phyloP scores from a whole-genome alignment of 2,329 filamentous ascomycete genomes.

The Fusarium sp. region DNA sequence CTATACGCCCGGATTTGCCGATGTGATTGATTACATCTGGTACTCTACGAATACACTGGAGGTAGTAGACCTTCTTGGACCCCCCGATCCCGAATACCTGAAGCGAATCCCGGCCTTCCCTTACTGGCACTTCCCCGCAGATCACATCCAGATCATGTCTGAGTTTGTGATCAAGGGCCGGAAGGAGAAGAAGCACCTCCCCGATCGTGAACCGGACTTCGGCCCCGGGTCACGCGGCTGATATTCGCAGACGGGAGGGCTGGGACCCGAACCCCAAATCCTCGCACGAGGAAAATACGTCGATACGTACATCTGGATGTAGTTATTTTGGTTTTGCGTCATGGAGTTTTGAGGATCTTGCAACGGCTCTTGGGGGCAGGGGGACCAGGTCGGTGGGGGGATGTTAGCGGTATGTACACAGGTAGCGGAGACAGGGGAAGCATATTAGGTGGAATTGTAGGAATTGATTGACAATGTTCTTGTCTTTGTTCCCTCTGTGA shows the following conservation, averaged over 20 bases:
- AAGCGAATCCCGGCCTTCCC: conserved; percentile 90
- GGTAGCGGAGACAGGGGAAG: conserved; percentile 23
- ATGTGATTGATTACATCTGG: conserved; percentile 97
- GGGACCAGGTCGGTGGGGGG: conserved; percentile 15
- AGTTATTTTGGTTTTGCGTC: conserved; percentile 52
- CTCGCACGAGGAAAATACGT: conserved; percentile 16
- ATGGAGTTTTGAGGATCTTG: conserved; percentile 50
- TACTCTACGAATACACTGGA: conserved; percentile 92
- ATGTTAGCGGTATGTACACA: conserved; percentile 39
- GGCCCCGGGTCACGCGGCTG: conserved; percentile 52
- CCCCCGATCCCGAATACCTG: conserved; percentile 86
- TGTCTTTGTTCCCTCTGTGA: conserved; percentile 7
- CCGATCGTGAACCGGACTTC: conserved; percentile 72
- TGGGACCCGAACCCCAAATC: conserved; percentile 2
- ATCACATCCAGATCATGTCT: conserved; percentile 89
- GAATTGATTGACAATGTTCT: conserved; percentile 41
- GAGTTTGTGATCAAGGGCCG: conserved; percentile 89
- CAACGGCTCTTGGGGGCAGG: conserved; percentile 39
- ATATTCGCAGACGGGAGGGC: conserved; percentile 18
- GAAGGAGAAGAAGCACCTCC: conserved; percentile 78
- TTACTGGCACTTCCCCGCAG: conserved; percentile 92
- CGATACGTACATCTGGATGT: conserved; percentile 50
- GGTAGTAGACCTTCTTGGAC: conserved; percentile 83
- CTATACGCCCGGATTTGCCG: conserved; percentile 92
- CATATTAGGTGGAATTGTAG: conserved; percentile 35